Evolutionary conservation across 257 asterid genomes (phyloP).

Genomic region (Solanum chiquidenum): DNA sequence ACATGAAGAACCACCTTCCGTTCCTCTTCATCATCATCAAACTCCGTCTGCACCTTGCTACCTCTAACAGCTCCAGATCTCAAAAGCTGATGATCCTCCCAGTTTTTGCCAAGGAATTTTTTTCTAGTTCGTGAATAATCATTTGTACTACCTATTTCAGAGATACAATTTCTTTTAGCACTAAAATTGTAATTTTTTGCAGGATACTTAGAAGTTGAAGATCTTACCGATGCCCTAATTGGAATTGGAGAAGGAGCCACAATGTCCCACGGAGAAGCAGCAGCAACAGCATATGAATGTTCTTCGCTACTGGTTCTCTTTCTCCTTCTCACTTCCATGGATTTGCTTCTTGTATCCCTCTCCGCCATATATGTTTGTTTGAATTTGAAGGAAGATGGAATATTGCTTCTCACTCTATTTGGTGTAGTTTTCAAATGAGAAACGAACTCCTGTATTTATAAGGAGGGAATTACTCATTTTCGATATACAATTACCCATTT

Average conservation of each 20-base stretch:
- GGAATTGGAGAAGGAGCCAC: constrained; percentile 85
- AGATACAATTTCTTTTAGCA: not conserved
- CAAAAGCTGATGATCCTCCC: constrained; percentile 93
- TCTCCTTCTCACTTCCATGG: constrained; percentile 18
- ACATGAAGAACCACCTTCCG: constrained; percentile 81
- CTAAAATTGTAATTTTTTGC: constrained; percentile 19
- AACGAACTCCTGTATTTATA: not conserved
- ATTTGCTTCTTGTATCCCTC: constrained; percentile 16
- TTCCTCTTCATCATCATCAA: constrained; percentile 93
- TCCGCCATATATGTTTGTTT: not conserved
- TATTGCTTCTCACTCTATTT: not conserved
- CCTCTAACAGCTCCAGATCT: constrained; percentile 94
- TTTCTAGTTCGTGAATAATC: not conserved
- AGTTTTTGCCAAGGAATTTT: constrained; percentile 26
- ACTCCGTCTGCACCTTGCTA: constrained; percentile 78
- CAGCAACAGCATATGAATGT: constrained; percentile 34
- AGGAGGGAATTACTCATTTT: no score
- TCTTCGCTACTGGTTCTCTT: constrained; percentile 27
- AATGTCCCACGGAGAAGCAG: constrained; percentile 81
- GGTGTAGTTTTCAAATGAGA: not conserved
- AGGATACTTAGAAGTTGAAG: constrained; percentile 54
- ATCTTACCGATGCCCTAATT: constrained; percentile 59
- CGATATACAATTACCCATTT: no score
- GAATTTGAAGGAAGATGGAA: not conserved
- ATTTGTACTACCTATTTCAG: constrained; percentile 11